phyloP scores from a whole-genome alignment of 2,329 filamentous ascomycete genomes.

The Microdochium trichocladiopsis region DNA sequence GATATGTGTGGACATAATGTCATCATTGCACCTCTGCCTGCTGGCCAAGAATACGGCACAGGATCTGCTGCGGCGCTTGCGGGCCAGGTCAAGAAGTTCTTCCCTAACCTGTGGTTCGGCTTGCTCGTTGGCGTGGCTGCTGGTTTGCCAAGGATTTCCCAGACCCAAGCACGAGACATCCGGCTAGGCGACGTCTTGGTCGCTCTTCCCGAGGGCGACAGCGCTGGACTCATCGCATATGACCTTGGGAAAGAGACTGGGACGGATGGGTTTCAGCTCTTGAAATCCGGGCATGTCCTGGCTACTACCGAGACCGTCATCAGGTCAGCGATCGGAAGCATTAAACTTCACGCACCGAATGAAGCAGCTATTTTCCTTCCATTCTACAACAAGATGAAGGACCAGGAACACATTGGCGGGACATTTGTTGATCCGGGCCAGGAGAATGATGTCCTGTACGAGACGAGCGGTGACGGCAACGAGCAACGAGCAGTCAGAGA shows the following conservation, averaged over 20 bases:
- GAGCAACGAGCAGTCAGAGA: background rate
- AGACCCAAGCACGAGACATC: slow-evolving; percentile 20
- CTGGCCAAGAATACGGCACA: slow-evolving; percentile 18
- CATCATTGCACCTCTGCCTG: slow-evolving; percentile 23
- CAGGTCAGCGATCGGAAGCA: slow-evolving; percentile 9
- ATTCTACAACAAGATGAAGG: background rate
- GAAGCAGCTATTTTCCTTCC: slow-evolving; percentile 12
- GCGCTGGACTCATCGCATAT: slow-evolving; percentile 19
- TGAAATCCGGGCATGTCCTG: background rate
- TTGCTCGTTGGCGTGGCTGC: slow-evolving; percentile 28
- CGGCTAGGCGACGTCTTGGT: slow-evolving; percentile 30
- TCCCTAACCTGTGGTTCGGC: slow-evolving; percentile 27
- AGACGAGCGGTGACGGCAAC: background rate
- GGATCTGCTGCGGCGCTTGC: slow-evolving; percentile 23
- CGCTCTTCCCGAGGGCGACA: slow-evolving; percentile 6
- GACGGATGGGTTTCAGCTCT: background rate
- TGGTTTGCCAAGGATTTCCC: slow-evolving; percentile 19
- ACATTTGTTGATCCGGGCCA: slow-evolving; percentile 24
- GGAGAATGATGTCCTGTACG: slow-evolving; percentile 15
- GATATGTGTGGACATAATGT: slow-evolving; percentile 26
- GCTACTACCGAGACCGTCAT: slow-evolving; percentile 19
- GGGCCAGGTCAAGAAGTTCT: slow-evolving; percentile 23
- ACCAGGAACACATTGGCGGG: slow-evolving; percentile 8
- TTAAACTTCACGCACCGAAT: slow-evolving; percentile 9
- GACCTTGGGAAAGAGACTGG: slow-evolving; percentile 22